Evolutionary conservation across 2,329 filamentous ascomycete species (phyloP).

Genomic region (Verticillium nubilum): DNA sequence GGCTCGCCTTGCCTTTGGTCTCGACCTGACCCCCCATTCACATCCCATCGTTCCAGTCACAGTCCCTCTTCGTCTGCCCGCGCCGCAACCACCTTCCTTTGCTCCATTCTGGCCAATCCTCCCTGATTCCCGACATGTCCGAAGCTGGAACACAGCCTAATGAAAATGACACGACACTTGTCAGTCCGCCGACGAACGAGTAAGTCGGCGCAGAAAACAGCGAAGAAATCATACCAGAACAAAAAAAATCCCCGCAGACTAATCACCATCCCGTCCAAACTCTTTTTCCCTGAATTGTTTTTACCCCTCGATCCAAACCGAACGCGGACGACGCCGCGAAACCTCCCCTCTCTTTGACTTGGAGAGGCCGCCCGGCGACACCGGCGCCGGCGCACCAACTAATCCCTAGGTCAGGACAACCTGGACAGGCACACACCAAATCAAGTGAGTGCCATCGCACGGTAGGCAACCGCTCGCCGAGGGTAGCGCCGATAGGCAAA

Average conservation of each 20-base stretch:
- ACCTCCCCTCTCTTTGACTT: background rate
- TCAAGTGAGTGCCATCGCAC: background rate
- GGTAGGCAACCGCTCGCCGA: background rate
- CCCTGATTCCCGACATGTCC: background rate
- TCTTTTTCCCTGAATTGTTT: background rate
- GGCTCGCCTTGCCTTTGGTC: background rate
- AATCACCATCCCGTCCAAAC: background rate
- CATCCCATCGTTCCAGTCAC: background rate
- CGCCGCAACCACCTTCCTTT: background rate
- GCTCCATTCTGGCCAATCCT: background rate
- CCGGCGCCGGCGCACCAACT: background rate
- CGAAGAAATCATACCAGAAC: background rate
- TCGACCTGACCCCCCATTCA: background rate
- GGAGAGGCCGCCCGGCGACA: background rate
- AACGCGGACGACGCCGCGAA: background rate
- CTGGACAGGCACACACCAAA: background rate
- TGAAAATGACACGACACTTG: background rate
- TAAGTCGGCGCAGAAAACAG: background rate
- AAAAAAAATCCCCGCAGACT: background rate
- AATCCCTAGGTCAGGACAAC: background rate
- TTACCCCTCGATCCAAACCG: background rate
- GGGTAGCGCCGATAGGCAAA: background rate
- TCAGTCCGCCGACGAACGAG: background rate
- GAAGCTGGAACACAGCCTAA: background rate
- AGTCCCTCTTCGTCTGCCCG: background rate